Conservation (phyloP, 1,284 basidiomycete genomes). For the Cryptococcus sp. region DNA sequence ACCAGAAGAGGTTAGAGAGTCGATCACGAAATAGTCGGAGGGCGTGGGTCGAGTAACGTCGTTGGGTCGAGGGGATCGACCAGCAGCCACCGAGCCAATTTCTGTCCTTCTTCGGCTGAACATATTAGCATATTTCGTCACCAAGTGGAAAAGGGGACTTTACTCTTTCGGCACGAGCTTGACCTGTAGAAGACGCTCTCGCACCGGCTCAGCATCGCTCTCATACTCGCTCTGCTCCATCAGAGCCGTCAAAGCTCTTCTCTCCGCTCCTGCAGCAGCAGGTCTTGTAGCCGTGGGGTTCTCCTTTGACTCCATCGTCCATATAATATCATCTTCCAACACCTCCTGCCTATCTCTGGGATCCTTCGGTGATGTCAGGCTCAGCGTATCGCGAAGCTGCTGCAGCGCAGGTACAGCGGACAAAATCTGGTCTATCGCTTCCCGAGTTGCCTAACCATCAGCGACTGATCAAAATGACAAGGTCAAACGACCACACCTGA, state of each 20-base stretch:
- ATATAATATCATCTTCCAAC: background rate
- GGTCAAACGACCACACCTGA: constrained; percentile 9
- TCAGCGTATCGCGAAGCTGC: constrained; percentile 15
- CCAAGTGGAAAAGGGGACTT: too few relatives aligned
- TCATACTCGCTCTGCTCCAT: constrained; percentile 23
- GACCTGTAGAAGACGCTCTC: background rate
- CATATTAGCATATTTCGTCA: background rate
- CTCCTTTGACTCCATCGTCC: constrained; percentile 4
- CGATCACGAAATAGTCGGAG: constrained; percentile 1
- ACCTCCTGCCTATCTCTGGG: background rate
- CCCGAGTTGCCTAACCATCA: constrained; percentile 12
- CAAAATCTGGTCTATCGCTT: constrained; percentile 26
- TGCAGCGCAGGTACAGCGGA: constrained; percentile 21
- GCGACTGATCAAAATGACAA: background rate
- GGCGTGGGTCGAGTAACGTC: background rate
- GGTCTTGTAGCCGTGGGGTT: constrained; percentile 23
- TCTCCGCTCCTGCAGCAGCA: constrained; percentile 14
- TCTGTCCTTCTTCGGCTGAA: constrained; percentile 4
- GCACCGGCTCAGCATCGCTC: background rate
- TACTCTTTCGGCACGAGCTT: background rate
- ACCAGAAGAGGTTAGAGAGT: constrained; percentile 1
- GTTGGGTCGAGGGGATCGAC: constrained; percentile 2
- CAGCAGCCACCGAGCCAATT: constrained; percentile 2
- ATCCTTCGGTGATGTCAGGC: background rate
- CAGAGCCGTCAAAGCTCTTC: constrained; percentile 16